Percentiles rank a stretch among this genome's conserved stretches.
Evolutionary conservation across 352 stramenopile genomes (phyloP).

Genomic region (Thalassiosira sp.): DNA sequence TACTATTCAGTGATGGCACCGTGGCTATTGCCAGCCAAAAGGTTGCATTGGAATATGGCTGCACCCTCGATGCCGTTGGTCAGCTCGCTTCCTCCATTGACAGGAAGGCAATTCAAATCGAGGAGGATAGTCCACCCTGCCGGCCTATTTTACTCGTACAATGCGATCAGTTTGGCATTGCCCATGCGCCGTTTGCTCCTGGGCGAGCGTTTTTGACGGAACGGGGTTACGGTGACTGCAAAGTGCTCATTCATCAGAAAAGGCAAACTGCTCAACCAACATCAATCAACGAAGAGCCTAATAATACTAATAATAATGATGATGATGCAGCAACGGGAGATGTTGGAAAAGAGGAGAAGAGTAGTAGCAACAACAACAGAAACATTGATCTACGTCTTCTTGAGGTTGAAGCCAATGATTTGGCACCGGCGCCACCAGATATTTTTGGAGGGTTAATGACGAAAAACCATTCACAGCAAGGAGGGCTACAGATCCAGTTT

Average conservation of each 20-base stretch:
- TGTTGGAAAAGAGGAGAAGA: background rate
- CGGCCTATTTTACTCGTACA: slow-evolving; percentile 80
- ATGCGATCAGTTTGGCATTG: slow-evolving; percentile 88
- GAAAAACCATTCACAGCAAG: slow-evolving; percentile 23
- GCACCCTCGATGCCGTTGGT: slow-evolving; percentile 76
- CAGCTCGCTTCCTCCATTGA: slow-evolving; percentile 59
- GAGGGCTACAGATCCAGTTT: slow-evolving; percentile 23
- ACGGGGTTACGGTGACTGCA: slow-evolving; percentile 73
- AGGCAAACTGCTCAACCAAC: too few species aligned
- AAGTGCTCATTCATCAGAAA: slow-evolving; percentile 52
- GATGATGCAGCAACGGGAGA: background rate
- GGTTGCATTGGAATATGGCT: slow-evolving; percentile 75
- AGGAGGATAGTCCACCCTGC: slow-evolving; percentile 8
- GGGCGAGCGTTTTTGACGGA: slow-evolving; percentile 88
- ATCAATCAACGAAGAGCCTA: too few species aligned
- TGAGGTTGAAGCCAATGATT: slow-evolving; percentile 25
- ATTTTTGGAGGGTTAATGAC: slow-evolving; percentile 35
- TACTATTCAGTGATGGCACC: slow-evolving; percentile 83
- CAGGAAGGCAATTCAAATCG: slow-evolving; percentile 32
- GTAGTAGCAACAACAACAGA: too few species aligned
- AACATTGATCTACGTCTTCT: slow-evolving; percentile 17
- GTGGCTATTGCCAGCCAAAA: slow-evolving; percentile 47
- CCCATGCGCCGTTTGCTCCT: slow-evolving; percentile 86
- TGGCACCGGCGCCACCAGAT: slow-evolving; percentile 34
- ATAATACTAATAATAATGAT: background rate